These are phyloP conservation scores for Metarhizium album DNA, from an alignment of 2,329 filamentous ascomycete species.

Conservation along the genomic window DNA sequence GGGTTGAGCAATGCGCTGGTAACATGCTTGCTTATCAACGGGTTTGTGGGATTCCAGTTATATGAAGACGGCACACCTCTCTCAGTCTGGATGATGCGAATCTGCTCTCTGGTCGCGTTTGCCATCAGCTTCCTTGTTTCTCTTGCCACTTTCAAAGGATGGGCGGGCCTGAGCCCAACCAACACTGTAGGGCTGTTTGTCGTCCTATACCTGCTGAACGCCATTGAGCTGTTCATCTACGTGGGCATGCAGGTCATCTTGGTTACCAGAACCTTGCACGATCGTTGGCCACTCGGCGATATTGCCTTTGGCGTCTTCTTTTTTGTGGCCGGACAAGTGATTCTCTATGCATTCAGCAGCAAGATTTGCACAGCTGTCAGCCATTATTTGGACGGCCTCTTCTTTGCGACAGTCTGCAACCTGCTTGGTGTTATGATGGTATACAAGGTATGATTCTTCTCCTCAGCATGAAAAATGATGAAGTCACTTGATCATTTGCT, in stretches of 20 bases:
- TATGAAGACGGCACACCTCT: slow-evolving; percentile 94
- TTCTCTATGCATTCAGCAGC: slow-evolving; percentile 82
- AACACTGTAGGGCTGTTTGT: slow-evolving; percentile 86
- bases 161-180: slow-evolving; percentile 73
- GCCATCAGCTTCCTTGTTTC: slow-evolving; percentile 77
- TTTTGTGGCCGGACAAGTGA: slow-evolving; percentile 83
- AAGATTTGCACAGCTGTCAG: slow-evolving; percentile 73
- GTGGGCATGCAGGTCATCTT: slow-evolving; percentile 79
- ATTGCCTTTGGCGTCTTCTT: slow-evolving; percentile 86
- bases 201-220: slow-evolving; percentile 85
- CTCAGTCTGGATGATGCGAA: slow-evolving; percentile 83
- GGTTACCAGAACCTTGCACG: slow-evolving; percentile 80
- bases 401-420: slow-evolving; percentile 91
- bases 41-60: slow-evolving; percentile 95
- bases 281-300: slow-evolving; percentile 90
- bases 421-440: slow-evolving; percentile 97
- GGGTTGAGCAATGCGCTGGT: slow-evolving; percentile 78
- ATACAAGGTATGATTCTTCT: slow-evolving; percentile 61
- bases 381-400: slow-evolving; percentile 90
- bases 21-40: slow-evolving; percentile 87
- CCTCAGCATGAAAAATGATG: not conserved
- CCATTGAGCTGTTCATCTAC: slow-evolving; percentile 76
- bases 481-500: not conserved
- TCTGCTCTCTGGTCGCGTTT: slow-evolving; percentile 72
- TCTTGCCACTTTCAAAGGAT: slow-evolving; percentile 84